phyloP scores from a whole-genome alignment of 306 rosid genomes.

The barrel medic (Medicago truncatula) region DNA sequence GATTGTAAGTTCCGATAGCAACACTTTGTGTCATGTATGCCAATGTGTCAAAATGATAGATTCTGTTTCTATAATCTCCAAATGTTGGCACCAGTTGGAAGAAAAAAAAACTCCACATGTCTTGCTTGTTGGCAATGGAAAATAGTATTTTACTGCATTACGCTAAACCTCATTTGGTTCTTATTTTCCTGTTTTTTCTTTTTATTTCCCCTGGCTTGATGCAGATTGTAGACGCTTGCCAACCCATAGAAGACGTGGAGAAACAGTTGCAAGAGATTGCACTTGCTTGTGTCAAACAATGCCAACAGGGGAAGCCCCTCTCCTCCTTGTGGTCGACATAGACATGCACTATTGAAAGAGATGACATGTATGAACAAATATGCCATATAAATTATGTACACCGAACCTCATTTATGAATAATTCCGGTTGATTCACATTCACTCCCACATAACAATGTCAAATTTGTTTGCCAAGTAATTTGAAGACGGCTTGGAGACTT shows the following conservation, averaged over 20 bases:
- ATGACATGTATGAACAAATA: conserved; percentile 18
- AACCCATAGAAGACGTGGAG: conserved; percentile 75
- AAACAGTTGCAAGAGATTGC: conserved; percentile 68
- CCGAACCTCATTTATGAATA: not conserved
- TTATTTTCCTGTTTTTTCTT: not conserved
- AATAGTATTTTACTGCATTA: conserved; percentile 17
- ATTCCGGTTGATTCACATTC: conserved; percentile 20
- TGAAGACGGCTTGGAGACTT: conserved; percentile 18
- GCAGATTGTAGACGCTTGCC: conserved; percentile 83
- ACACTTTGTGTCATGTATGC: conserved; percentile 29
- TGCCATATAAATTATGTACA: not conserved
- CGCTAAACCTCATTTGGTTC: conserved; percentile 7
- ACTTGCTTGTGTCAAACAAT: conserved; percentile 54
- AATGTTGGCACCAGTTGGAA: not conserved
- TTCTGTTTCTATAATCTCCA: not conserved
- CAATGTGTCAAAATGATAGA: not conserved
- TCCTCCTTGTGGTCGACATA: conserved; percentile 61
- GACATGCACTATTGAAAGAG: conserved; percentile 12
- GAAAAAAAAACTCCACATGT: not conserved
- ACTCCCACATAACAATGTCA: not conserved
- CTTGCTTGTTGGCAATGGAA: not conserved
- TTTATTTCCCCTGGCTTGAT: conserved; percentile 33
- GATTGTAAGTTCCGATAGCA: conserved; percentile 17
- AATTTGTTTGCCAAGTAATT: conserved; percentile 20
- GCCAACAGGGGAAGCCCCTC: conserved; percentile 71